phyloP scores from a whole-genome alignment of 2,329 filamentous ascomycete genomes.

The Penicillium sp. region DNA sequence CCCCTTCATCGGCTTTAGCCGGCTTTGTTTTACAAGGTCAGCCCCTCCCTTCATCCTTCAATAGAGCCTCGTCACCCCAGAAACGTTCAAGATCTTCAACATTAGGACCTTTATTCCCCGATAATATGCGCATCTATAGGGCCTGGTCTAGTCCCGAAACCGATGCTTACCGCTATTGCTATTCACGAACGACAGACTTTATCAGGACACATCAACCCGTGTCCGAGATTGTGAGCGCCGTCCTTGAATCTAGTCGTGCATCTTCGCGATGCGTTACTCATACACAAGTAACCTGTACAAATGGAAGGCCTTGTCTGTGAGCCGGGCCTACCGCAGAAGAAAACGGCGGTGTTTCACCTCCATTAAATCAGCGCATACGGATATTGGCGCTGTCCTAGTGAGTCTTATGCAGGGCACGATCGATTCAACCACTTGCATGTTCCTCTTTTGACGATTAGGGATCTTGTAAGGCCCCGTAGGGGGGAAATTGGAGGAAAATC shows the following conservation, averaged over 20 bases:
- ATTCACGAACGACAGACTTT: background rate
- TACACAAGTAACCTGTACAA: background rate
- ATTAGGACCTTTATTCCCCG: background rate
- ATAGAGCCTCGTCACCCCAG: background rate
- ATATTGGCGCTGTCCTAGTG: slow-evolving; percentile 20
- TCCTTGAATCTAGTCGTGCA: background rate
- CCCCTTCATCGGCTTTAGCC: no score
- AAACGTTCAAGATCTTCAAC: background rate
- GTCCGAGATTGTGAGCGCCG: background rate
- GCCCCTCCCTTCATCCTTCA: background rate
- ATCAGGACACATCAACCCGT: background rate
- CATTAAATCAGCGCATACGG: slow-evolving; percentile 19
- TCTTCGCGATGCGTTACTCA: background rate
- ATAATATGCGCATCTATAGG: background rate
- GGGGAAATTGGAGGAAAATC: slow-evolving; percentile 15
- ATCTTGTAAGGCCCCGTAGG: slow-evolving; percentile 12
- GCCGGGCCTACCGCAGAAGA: slow-evolving; percentile 18
- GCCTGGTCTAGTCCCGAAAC: background rate
- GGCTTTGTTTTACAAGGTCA: background rate
- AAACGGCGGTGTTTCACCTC: slow-evolving; percentile 23
- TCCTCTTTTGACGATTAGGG: slow-evolving; percentile 10
- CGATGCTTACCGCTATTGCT: background rate
- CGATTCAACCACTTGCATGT: slow-evolving; percentile 19
- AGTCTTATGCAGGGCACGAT: slow-evolving; percentile 23
- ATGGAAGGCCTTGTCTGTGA: slow-evolving; percentile 1